Evolutionary conservation across 257 asterid species (phyloP).

Genomic region (Jacaranda mimosifolia): DNA sequence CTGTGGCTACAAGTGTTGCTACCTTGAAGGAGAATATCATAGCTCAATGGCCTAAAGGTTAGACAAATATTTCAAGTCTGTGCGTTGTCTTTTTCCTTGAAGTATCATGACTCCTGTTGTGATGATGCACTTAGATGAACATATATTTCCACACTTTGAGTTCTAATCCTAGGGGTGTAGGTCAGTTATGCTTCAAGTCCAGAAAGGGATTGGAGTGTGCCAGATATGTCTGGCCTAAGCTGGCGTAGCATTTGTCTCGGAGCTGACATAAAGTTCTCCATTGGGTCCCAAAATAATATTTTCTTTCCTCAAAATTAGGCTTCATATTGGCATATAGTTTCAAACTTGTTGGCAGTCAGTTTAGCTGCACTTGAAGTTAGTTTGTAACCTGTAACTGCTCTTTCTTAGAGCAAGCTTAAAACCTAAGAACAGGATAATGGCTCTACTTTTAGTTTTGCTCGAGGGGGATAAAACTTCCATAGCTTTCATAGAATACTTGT

Average conservation of each 20-base stretch:
- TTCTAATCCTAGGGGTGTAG: slow-evolving; percentile 12
- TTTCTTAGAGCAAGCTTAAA: no score
- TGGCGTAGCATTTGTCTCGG: slow-evolving; percentile 9
- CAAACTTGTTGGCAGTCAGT: not conserved
- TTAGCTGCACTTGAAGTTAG: not conserved
- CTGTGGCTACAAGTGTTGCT: slow-evolving; percentile 71
- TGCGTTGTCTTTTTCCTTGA: not conserved
- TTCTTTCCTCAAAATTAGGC: not conserved
- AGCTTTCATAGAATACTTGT: not conserved
- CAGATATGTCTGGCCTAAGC: slow-evolving; percentile 2
- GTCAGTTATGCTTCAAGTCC: not conserved
- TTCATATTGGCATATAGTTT: not conserved
- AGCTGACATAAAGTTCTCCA: not conserved
- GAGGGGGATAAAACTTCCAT: not conserved
- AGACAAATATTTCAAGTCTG: slow-evolving; percentile 30
- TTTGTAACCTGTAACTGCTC: no score
- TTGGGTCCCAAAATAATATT: not conserved
- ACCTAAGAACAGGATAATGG: not conserved
- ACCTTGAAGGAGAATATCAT: slow-evolving; percentile 86
- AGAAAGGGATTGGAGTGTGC: slow-evolving; percentile 1
- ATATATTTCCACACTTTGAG: not conserved
- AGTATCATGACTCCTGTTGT: not conserved
- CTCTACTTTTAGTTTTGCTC: no score
- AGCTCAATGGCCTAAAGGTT: slow-evolving; percentile 97
- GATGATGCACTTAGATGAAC: slow-evolving; percentile 13